Conservation (phyloP, 1,139 yeast species). For the Williopsis jadinii region DNA sequence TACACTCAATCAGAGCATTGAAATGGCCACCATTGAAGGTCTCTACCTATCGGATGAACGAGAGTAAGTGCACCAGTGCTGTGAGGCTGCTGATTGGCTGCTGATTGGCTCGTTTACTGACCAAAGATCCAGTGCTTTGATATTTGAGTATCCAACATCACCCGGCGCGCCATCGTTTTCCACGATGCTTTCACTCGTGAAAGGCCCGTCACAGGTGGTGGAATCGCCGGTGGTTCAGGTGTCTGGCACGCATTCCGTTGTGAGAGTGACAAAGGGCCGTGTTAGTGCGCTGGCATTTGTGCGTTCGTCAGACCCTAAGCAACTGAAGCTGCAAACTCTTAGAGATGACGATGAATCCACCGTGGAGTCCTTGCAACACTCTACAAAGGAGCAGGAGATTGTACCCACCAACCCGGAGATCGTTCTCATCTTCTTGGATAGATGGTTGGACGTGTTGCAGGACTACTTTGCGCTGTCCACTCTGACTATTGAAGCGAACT, state of each 20-base stretch:
- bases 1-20: neutral
- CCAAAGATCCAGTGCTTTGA: conserved; percentile 30
- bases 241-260: conserved; percentile 15
- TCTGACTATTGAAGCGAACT: conserved; percentile 54
- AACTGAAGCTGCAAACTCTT: conserved; percentile 21
- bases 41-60: conserved; percentile 56
- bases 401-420: conserved; percentile 36
- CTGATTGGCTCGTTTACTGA: conserved; percentile 3
- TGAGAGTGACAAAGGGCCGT: conserved; percentile 11
- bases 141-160: conserved; percentile 50
- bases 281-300: conserved; percentile 16
- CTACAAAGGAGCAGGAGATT: neutral
- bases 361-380: conserved; percentile 3
- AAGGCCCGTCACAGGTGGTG: conserved; percentile 23
- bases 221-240: conserved; percentile 16
- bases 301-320: conserved; percentile 13
- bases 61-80: conserved; percentile 27
- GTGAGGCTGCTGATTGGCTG: neutral
- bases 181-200: conserved; percentile 31
- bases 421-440: conserved; percentile 48
- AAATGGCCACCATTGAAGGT: conserved; percentile 47
- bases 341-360: conserved; percentile 3
- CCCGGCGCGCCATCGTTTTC: conserved; percentile 45
- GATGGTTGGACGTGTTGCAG: conserved; percentile 44
- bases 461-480: conserved; percentile 57